phyloP scores from a whole-genome alignment of 2,329 filamentous ascomycete genomes.

The Xylaria digitata region DNA sequence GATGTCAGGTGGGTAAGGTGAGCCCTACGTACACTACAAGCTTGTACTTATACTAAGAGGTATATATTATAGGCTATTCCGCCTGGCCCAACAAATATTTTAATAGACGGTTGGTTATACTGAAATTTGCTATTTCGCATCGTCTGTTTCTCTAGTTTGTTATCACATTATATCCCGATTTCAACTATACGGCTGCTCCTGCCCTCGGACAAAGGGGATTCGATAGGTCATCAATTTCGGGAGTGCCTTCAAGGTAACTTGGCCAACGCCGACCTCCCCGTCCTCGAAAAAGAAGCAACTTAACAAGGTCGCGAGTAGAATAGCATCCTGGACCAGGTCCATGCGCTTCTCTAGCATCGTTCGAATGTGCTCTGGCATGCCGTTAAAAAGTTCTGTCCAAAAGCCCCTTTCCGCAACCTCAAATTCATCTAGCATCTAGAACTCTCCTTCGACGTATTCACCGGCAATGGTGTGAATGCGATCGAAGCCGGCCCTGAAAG shows the following conservation, averaged over 20 bases:
- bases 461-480: conserved; percentile 39
- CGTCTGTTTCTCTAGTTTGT: no score
- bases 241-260: conserved; percentile 44
- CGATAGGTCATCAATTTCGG: conserved; percentile 48
- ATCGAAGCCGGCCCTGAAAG: conserved; percentile 40
- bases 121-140: no score
- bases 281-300: conserved; percentile 45
- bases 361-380: conserved; percentile 43
- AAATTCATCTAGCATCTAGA: conserved; percentile 46
- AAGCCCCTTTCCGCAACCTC: conserved; percentile 45
- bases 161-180: no score
- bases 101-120: no score
- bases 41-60: no score
- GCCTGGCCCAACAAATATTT: no score
- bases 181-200: conserved; percentile 18
- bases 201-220: conserved; percentile 37
- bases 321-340: conserved; percentile 47
- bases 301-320: conserved; percentile 48
- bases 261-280: conserved; percentile 41
- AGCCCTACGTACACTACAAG: no score
- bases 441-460: conserved; percentile 43
- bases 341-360: conserved; percentile 50
- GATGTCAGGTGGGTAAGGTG: neutral
- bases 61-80: no score
- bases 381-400: conserved; percentile 44